Percentiles rank a stretch among this genome's conserved stretches.
Conservation (phyloP, 164 flowering plant species). For the Taxillus chinensis region DNA sequence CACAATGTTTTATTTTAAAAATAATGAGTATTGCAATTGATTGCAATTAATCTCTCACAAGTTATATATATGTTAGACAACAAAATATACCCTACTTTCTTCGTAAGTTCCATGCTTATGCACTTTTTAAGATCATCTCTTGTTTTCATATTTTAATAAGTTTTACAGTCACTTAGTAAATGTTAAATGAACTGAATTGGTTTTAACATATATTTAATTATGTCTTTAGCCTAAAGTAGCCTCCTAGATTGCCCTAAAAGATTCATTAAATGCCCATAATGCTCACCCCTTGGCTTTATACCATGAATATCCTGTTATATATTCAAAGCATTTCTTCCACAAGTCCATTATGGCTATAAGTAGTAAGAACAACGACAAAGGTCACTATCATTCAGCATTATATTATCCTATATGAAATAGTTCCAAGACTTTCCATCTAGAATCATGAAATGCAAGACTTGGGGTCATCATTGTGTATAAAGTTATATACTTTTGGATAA, state of each 20-base stretch:
- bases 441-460: constrained; percentile 43
- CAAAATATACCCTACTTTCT: constrained; percentile 38
- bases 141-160: constrained; percentile 22
- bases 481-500: constrained; percentile 28
- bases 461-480: constrained; percentile 48
- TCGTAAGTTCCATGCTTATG: constrained; percentile 40
- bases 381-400: constrained; percentile 36
- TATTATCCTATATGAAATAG: constrained; percentile 22
- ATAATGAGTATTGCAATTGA: too few species aligned
- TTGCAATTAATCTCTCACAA: constrained; percentile 32
- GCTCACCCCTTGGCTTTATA: constrained; percentile 35
- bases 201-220: constrained; percentile 36
- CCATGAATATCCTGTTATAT: constrained; percentile 25
- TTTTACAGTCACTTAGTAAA: constrained; percentile 29
- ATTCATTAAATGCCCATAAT: constrained; percentile 47
- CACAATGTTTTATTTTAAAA: constrained; percentile 19
- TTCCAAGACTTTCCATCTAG: constrained; percentile 30
- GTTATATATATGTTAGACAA: constrained; percentile 40
- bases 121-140: constrained; percentile 29
- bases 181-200: constrained; percentile 48
- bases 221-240: constrained; percentile 27
- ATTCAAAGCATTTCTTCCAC: constrained; percentile 27
- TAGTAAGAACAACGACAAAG: constrained; percentile 34
- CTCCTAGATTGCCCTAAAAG: constrained; percentile 39
- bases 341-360: constrained; percentile 43